Evolutionary conservation across 2,329 filamentous ascomycete species (phyloP), one percentile per base, ranked within the genome.

Genomic region (Chrysoporthe austroafricana): DNA sequence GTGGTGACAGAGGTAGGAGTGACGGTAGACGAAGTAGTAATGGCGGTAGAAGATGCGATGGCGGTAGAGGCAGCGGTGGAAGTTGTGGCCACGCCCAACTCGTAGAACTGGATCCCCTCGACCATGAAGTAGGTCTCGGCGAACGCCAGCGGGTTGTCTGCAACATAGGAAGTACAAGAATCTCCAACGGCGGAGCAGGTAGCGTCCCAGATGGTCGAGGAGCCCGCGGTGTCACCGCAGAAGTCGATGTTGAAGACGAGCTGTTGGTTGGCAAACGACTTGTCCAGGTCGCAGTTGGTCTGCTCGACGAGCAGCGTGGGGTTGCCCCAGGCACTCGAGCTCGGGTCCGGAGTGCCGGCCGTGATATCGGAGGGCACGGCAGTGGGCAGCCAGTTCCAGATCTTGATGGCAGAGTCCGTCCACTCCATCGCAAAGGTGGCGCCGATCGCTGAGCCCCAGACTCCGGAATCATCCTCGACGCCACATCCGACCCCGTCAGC

Each of bases 201-300:
- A 48, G 73, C 62, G 58, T 70, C 69, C 75, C 76, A 80, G 52
- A 74, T 68, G 16, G 69, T 66, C 4, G 68, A 50, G 52, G 73
- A 72, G 62, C 76, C 88, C 1, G 90, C 90, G 81, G 89, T 91
- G 73, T 89, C 86, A 21, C 91, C 92, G 76, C 92, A 95, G 76
- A 94, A 90, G 42, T 89, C 77, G 57, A 91, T 92, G 80, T 93
- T 88, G 72, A 94, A 85, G 65, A 93, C 87, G 69, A 97, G 86
- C 73, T 89, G 86, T 81, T 94, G 86, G 74, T 89, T 81, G 69
- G 79, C 80, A 77, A 96, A 91, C 73, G 86, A 83, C 1, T 76
- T 76, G 70, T 87, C 79, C 71, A 93, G 87, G 71, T 93, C 81
- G 78, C 93, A 96, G 50, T 73, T 74, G 66, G 72, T 71, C 62